Evolutionary conservation across 768 basidiomycete species (phyloP), one percentile per base, ranked within the genome.

Genomic region (Tephrocybe sp.): DNA sequence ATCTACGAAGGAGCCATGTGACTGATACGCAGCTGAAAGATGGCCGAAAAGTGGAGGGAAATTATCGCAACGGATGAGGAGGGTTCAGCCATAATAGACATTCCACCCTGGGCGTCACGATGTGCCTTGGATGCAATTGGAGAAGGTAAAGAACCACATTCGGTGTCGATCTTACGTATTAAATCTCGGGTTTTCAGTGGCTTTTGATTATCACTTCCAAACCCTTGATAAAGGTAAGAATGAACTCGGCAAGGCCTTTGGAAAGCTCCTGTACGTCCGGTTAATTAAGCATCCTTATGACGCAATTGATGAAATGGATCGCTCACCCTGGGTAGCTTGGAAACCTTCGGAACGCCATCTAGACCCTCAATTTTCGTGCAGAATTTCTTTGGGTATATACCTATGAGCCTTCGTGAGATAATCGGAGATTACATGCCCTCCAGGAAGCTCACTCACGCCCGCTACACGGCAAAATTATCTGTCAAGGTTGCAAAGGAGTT

Each of bases 71-170:
- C 56, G 34, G 64, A 64, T 25, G 47, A 57, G 17, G 57, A 68
- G 28, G 62, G 65, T 18, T 63, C 68, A 17, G 58, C 56, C 11
- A 62, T 72, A 5, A 50, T 75, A 10, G 64, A 77, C 57, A 55
- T 73, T 12, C 62, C 71, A 14, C 48, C 54, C 12, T 75, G 73
- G 73, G 51, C 62, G n/a, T 74, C 77, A 23, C 73, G 74, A 3
- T 74, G 74, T 2, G 73, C 77, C 6, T 55, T 81, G 47, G 80
- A 80, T 63, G 73, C 77, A 12, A 75, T 81, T 48, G 80, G 77
- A 7, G 68, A 73, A 62, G 77, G 79, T 77, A 62, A 10, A 20
- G 32, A 5, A 10, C 9, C 10, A 3, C 2, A 25, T n/a, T 32
- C 2, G 12, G n/a, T 21, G 9, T 30, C 23, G 23, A 24, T n/a